phyloP scores from a whole-genome alignment of 1,139 yeast species.

The Pichia sp. region DNA sequence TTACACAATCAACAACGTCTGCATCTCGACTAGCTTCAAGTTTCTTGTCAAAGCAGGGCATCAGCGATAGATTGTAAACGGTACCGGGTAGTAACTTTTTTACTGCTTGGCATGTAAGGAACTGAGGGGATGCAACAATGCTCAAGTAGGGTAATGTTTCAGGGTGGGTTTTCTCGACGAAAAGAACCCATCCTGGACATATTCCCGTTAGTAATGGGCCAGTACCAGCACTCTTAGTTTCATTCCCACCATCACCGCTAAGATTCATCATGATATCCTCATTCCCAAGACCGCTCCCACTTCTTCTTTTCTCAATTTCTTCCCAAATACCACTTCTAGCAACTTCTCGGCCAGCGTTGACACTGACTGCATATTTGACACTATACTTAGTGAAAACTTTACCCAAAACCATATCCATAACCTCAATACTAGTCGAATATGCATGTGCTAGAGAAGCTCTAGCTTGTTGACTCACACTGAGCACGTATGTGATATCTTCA shows the following conservation, averaged over 20 bases:
- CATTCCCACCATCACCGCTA: constrained; percentile 45
- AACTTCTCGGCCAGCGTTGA: constrained; percentile 73
- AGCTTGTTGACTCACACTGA: constrained; percentile 81
- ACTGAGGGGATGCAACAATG: constrained; percentile 79
- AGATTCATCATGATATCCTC: constrained; percentile 56
- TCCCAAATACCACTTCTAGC: constrained; percentile 87
- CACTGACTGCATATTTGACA: constrained; percentile 72
- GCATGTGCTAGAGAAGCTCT: constrained; percentile 78
- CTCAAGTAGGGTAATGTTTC: constrained; percentile 58
- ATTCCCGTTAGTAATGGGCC: constrained; percentile 56
- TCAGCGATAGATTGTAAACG: constrained; percentile 77
- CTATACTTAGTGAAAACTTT: constrained; percentile 58
- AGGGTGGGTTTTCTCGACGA: constrained; percentile 93
- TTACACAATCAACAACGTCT: constrained; percentile 85
- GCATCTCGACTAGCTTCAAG: constrained; percentile 75
- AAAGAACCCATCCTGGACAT: constrained; percentile 97
- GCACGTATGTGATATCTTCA: constrained; percentile 45
- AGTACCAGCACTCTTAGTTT: constrained; percentile 5
- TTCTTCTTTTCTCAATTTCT: constrained; percentile 49
- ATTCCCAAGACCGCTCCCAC: too few relatives aligned
- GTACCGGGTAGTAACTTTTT: too few relatives aligned
- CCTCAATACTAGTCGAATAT: constrained; percentile 42
- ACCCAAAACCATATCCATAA: constrained; percentile 57
- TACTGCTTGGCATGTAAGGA: too few relatives aligned
- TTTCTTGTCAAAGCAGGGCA: constrained; percentile 98